Conservation (phyloP, 73 alveolate species). For the Blepharisma japonicum region DNA sequence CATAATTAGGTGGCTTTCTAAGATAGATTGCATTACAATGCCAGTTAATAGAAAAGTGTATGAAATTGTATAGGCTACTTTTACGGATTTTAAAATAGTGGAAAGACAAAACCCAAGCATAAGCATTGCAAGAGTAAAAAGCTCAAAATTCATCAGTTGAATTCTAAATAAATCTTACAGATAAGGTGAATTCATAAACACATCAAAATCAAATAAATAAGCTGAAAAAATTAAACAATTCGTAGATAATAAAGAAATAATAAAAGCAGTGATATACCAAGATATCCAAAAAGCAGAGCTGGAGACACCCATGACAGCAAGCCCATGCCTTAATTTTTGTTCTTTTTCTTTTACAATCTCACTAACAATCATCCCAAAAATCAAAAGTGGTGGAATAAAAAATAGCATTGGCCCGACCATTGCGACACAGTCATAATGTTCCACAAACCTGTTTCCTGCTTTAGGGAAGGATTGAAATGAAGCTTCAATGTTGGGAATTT, state of each 20-base stretch:
- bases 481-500: background rate
- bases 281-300: slow-evolving; percentile 60
- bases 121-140: background rate
- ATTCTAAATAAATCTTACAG: slow-evolving; percentile 13
- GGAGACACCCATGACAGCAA: slow-evolving; percentile 57
- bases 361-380: slow-evolving; percentile 46
- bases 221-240: slow-evolving; percentile 9
- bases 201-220: slow-evolving; percentile 1
- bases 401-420: slow-evolving; percentile 57
- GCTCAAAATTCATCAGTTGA: background rate
- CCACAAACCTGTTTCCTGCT: slow-evolving; percentile 54
- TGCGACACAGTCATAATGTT: slow-evolving; percentile 43
- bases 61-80: slow-evolving; percentile 20
- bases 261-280: slow-evolving; percentile 53
- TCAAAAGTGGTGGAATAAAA: slow-evolving; percentile 54
- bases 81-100: background rate
- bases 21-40: slow-evolving; percentile 1
- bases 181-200: slow-evolving; percentile 20
- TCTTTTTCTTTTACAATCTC: slow-evolving; percentile 68
- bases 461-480: slow-evolving; percentile 40
- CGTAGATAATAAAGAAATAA: slow-evolving; percentile 33
- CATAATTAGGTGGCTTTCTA: background rate
- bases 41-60: slow-evolving; percentile 25
- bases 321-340: slow-evolving; percentile 58
- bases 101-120: slow-evolving; percentile 12